phyloP scores from a whole-genome alignment of 2,329 filamentous ascomycete genomes.

The Neonectria punicea region DNA sequence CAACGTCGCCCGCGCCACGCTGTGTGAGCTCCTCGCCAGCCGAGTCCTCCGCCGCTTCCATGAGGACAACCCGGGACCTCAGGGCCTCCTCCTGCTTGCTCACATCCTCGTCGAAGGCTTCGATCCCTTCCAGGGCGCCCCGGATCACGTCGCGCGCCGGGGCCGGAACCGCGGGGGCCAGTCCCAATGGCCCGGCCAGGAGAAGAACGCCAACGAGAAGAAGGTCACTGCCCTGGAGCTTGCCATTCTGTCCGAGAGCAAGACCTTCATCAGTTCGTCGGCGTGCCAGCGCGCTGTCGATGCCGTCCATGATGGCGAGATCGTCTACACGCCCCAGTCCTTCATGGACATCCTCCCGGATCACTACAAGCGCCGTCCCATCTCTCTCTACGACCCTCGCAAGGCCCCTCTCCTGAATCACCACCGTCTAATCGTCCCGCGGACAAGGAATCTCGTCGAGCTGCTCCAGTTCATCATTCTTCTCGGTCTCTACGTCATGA shows the following conservation, averaged over 20 bases:
- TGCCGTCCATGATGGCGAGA: constrained; percentile 73
- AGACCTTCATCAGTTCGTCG: constrained; percentile 71
- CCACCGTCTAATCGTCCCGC: constrained; percentile 76
- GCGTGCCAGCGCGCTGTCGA: constrained; percentile 77
- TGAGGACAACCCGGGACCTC: constrained; percentile 71
- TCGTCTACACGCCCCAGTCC: constrained; percentile 76
- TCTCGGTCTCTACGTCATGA: constrained; percentile 69
- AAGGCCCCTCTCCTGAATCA: constrained; percentile 75
- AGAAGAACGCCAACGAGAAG: constrained; percentile 55
- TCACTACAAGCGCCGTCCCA: constrained; percentile 76
- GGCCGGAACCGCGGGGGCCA: constrained; percentile 45
- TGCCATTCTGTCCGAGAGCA: constrained; percentile 77
- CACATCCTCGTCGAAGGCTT: constrained; percentile 78
- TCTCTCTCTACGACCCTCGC: constrained; percentile 75
- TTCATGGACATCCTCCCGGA: constrained; percentile 80
- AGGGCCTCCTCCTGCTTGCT: constrained; percentile 72
- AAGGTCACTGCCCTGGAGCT: constrained; percentile 77
- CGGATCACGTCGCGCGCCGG: constrained; percentile 64
- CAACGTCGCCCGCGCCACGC: constrained; percentile 72
- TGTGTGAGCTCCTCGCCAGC: constrained; percentile 76
- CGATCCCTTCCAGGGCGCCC: constrained; percentile 77
- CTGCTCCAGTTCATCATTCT: constrained; percentile 73
- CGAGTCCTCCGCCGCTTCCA: constrained; percentile 74
- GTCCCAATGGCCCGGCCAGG: constrained; percentile 53
- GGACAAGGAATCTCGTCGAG: constrained; percentile 74